phyloP scores from a whole-genome alignment of 208 protist genomes.

The Strigomonas galati region DNA sequence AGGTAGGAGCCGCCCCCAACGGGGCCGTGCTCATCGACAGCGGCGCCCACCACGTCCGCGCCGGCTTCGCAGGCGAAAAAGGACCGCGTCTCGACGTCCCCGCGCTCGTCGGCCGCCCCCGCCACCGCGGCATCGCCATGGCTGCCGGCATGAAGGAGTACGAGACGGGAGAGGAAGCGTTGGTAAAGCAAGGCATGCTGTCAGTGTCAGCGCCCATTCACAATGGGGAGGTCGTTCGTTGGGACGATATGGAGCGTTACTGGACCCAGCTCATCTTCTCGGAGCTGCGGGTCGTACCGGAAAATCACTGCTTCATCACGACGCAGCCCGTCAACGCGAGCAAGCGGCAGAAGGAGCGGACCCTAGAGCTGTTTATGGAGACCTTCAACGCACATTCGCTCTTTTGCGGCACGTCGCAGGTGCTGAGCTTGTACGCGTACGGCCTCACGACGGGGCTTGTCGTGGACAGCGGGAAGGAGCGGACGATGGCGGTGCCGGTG shows the following conservation, averaged over 20 bases:
- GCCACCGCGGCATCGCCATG: slow-evolving; percentile 89
- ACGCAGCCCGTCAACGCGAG: slow-evolving; percentile 86
- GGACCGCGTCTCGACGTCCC: slow-evolving; percentile 84
- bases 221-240: slow-evolving; percentile 80
- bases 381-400: slow-evolving; percentile 92
- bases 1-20: slow-evolving; percentile 4
- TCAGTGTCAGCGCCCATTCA: slow-evolving; percentile 63
- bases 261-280: slow-evolving; percentile 92
- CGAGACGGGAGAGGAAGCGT: slow-evolving; percentile 83
- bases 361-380: slow-evolving; percentile 93
- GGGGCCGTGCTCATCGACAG: slow-evolving; percentile 72
- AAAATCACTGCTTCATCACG: slow-evolving; percentile 88
- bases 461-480: slow-evolving; percentile 88
- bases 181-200: slow-evolving; percentile 83
- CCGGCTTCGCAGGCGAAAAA: slow-evolving; percentile 83
- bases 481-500: slow-evolving; percentile 83
- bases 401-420: slow-evolving; percentile 87
- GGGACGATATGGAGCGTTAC: slow-evolving; percentile 91
- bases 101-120: slow-evolving; percentile 84
- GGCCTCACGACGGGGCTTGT: slow-evolving; percentile 93
- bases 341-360: slow-evolving; percentile 80
- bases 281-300: slow-evolving; percentile 84
- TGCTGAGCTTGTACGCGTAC: slow-evolving; percentile 92
- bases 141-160: slow-evolving; percentile 88
- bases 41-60: slow-evolving; percentile 72